Evolutionary conservation across 2,329 filamentous ascomycete species (phyloP), one percentile per base, ranked within the genome.

Genomic region (Aspergillus melleus): DNA sequence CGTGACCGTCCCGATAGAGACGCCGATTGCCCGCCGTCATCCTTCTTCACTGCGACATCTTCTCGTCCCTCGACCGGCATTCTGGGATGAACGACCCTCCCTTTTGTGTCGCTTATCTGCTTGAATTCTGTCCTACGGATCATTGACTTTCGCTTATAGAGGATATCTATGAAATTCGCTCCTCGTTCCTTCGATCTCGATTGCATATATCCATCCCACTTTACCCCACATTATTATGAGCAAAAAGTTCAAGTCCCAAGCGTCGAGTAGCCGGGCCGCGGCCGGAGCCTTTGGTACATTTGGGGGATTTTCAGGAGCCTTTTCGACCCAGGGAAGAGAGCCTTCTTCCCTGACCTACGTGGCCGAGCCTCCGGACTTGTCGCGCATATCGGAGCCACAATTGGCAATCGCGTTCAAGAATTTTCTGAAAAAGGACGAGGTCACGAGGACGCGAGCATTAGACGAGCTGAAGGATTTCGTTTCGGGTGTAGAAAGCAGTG

Each of bases 401-500:
- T 82, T 94, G 42, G 87, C 94, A 42, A 92, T 98, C 14, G 87
- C 88, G n/a, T 91, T 97, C 79, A 96, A 97, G 77, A 96, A 96
- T 68, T 78, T 97, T 3, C 84, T 88, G 54, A 99, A 98, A 79
- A 96, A 95, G 77, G 94, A 97, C 78, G 89, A 88, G 70, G 96
- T 88, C 11, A 99, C 95, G 42, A 96, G 96, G 74, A 84, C 89
- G 8, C 96, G 94, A 74, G 94, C 91, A 0, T 80, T 99, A 29
- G 93, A 98, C 68, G 94, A 98, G 55, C 78, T 99, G 20, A 83
- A 91, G 52, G 74, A 84, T 36, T 84, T 90, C 70, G 80, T 91
- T 44, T 81, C 84, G 80, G 74, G 83, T 76, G 47, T 83, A 73
- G 72, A 84, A 82, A 61, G 69, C 20, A 66, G 81, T 57, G 79